Evolutionary conservation across 78 protist species (phyloP).

Genomic region (Acrasis kona): DNA sequence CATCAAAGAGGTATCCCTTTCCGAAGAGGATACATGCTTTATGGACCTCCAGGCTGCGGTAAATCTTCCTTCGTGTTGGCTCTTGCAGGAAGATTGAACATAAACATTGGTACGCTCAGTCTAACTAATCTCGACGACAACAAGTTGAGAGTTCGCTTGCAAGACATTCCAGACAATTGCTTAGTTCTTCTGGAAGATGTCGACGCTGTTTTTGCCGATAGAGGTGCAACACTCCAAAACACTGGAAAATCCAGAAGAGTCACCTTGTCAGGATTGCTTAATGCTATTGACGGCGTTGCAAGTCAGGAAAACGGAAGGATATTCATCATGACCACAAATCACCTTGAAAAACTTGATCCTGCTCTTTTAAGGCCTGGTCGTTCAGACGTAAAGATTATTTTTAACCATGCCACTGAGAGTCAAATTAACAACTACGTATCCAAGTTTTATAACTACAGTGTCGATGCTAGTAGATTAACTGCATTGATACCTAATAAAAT

Average conservation of each 20-base stretch:
- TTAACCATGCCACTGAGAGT: neutral
- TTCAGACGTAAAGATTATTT: conserved; percentile 42
- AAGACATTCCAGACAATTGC: conserved; percentile 45
- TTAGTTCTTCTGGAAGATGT: conserved; percentile 77
- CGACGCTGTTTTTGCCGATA: conserved; percentile 55
- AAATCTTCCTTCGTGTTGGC: conserved; percentile 57
- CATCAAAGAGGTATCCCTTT: conserved; percentile 75
- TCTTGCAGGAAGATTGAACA: conserved; percentile 57
- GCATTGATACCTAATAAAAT: neutral
- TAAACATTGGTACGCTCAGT: conserved; percentile 48
- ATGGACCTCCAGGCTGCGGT: conserved; percentile 94
- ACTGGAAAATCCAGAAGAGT: conserved; percentile 10
- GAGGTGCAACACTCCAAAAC: neutral
- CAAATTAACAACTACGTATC: neutral
- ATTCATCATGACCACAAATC: conserved; percentile 83
- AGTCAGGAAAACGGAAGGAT: conserved; percentile 75
- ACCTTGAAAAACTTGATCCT: conserved; percentile 55
- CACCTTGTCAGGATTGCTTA: conserved; percentile 82
- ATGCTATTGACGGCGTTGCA: conserved; percentile 90
- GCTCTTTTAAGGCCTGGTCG: conserved; percentile 84
- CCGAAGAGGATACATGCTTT: conserved; percentile 76
- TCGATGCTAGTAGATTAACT: neutral
- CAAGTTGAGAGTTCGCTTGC: conserved; percentile 20
- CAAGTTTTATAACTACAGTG: neutral
- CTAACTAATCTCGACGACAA: conserved; percentile 46